Evolutionary conservation across 2,329 filamentous ascomycete genomes (phyloP).

Genomic region (Fusarium udum): DNA sequence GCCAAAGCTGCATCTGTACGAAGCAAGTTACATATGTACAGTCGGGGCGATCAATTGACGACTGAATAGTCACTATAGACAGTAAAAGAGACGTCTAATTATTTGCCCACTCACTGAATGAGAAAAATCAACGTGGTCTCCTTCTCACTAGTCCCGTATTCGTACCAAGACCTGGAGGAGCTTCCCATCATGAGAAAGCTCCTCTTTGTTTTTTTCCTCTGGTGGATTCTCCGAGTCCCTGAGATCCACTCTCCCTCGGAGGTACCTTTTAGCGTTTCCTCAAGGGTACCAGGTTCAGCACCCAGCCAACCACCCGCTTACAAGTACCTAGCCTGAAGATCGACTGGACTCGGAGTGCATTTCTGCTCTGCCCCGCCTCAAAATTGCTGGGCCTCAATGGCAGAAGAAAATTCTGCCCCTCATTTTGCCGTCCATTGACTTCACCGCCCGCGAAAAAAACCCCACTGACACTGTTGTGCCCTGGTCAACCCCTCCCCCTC

Average conservation of each 20-base stretch:
- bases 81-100: neutral
- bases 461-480: conserved; percentile 7
- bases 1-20: conserved; percentile 1
- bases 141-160: conserved; percentile 30
- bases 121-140: conserved; percentile 42
- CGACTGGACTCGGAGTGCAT: conserved; percentile 8
- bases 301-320: conserved; percentile 18
- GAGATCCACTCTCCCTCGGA: conserved; percentile 30
- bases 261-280: conserved; percentile 16
- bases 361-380: conserved; percentile 30
- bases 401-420: conserved; percentile 45
- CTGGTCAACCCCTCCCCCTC: conserved; percentile 33
- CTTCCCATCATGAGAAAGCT: conserved; percentile 31
- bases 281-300: conserved; percentile 6
- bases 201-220: conserved; percentile 25
- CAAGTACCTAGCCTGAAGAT: conserved; percentile 19
- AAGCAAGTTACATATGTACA: neutral
- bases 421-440: conserved; percentile 36
- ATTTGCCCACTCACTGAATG: conserved; percentile 34
- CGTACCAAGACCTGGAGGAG: conserved; percentile 28
- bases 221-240: conserved; percentile 29
- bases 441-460: conserved; percentile 40
- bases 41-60: neutral
- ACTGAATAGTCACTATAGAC: neutral
- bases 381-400: conserved; percentile 27